These are phyloP conservation scores for Articulospora tetracladia DNA, from an alignment of 495 filamentous ascomycete species.

Conservation along the genomic window DNA sequence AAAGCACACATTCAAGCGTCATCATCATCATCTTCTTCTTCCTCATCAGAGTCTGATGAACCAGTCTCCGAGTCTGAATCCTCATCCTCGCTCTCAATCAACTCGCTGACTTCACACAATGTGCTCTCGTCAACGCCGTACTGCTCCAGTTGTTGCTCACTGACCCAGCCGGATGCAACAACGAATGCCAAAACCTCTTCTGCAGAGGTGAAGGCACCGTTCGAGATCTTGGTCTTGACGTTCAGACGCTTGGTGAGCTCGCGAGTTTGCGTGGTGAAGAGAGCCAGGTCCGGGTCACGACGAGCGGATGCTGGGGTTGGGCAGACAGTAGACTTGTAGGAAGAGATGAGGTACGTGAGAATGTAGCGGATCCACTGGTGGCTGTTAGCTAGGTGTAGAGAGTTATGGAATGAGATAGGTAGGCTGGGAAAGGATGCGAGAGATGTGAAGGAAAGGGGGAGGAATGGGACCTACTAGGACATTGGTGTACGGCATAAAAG, in stretches of 20 bases:
- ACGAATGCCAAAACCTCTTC: conserved; percentile 9
- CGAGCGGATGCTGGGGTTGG: not conserved
- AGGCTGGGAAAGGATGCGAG: no score
- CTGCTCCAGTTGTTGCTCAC: conserved; percentile 2
- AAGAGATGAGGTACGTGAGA: conserved; percentile 22
- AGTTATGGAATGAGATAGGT: no score
- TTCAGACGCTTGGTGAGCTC: conserved; percentile 41
- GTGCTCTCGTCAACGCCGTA: not conserved
- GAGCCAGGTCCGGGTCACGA: conserved; percentile 25
- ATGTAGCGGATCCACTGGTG: conserved; percentile 51
- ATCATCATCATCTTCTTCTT: not conserved
- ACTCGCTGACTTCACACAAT: not conserved
- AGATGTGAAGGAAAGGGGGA: no score
- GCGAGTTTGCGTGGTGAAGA: conserved; percentile 34
- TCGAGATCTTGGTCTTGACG: conserved; percentile 25
- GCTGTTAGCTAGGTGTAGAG: no score
- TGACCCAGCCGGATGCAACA: conserved; percentile 14
- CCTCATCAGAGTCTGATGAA: not conserved
- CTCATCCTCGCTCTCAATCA: not conserved
- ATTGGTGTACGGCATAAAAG: conserved; percentile 44
- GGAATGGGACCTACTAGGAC: no score
- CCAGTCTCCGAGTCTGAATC: not conserved
- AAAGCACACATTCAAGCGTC: not conserved
- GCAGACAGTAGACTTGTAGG: conserved; percentile 1
- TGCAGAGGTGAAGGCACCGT: conserved; percentile 21